phyloP scores from a whole-genome alignment of 2,329 filamentous ascomycete species.

The Fusarium albosuccineum region DNA sequence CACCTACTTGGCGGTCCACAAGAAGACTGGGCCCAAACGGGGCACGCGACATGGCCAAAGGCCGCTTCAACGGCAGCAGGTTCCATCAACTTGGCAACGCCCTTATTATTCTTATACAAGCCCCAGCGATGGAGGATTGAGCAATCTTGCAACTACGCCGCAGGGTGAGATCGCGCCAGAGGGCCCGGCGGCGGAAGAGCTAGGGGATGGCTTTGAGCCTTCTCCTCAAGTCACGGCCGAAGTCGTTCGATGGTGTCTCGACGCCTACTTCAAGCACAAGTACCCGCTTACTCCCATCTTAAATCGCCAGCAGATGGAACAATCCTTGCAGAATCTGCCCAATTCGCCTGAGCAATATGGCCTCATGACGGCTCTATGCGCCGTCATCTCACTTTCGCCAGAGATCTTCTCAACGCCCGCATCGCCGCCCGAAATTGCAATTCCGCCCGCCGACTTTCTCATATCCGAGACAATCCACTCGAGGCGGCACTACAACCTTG shows the following conservation, averaged over 20 bases:
- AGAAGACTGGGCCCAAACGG: constrained; percentile 49
- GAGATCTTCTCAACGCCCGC: constrained; percentile 39
- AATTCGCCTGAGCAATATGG: constrained; percentile 42
- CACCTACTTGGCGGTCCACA: constrained; percentile 49
- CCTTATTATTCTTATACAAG: background rate
- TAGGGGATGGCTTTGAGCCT: background rate
- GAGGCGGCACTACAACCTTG: constrained; percentile 40
- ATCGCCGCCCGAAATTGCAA: constrained; percentile 2
- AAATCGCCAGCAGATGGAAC: constrained; percentile 37
- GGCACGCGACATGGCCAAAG: constrained; percentile 10
- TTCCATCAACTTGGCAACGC: background rate
- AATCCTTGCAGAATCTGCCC: background rate
- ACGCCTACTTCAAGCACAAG: constrained; percentile 52
- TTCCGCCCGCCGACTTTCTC: constrained; percentile 41
- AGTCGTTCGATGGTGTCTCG: constrained; percentile 44
- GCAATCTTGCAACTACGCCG: background rate
- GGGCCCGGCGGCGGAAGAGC: too few species aligned
- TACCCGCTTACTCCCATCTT: constrained; percentile 52
- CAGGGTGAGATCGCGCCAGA: background rate
- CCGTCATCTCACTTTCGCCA: constrained; percentile 46
- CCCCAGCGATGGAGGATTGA: background rate
- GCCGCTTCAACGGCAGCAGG: background rate
- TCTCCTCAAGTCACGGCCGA: constrained; percentile 20
- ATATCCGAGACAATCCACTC: constrained; percentile 47
- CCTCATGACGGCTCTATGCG: constrained; percentile 47